A percentile compares a stretch with the other conserved stretches of the same genome.
phyloP scores from a whole-genome alignment of 1,284 basidiomycete species.

The Ceratobasidium theobromae region DNA sequence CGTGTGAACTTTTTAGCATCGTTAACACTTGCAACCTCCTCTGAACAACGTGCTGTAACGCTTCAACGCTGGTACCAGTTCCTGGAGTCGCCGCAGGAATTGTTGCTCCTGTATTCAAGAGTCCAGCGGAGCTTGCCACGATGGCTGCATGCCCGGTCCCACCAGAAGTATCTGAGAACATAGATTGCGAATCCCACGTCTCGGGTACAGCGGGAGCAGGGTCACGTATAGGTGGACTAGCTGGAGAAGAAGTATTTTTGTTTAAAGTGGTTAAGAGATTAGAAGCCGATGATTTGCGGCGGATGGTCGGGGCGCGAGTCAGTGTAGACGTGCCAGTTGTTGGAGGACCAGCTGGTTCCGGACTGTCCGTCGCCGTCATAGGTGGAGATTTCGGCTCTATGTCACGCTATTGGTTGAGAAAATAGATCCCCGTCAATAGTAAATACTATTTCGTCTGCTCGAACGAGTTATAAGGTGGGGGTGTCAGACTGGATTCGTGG shows the following conservation, averaged over 20 bases:
- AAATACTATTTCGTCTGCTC: no score
- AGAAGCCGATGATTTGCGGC: conserved; percentile 80
- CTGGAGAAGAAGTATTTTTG: conserved; percentile 11
- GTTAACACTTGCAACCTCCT: conserved; percentile 82
- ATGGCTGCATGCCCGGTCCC: conserved; percentile 39
- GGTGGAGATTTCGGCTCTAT: no score
- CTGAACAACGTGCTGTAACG: conserved; percentile 59
- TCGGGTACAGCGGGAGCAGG: conserved; percentile 50
- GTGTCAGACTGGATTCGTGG: background rate
- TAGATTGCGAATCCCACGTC: conserved; percentile 70
- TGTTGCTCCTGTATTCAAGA: background rate
- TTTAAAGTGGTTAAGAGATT: conserved; percentile 80
- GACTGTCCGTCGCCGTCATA: conserved; percentile 24
- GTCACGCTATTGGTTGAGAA: no score
- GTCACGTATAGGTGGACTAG: conserved; percentile 35
- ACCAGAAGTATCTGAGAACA: conserved; percentile 53
- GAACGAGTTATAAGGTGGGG: background rate
- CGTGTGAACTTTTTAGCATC: conserved; percentile 78
- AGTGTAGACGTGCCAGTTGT: conserved; percentile 16
- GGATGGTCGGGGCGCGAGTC: conserved; percentile 55
- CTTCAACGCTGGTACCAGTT: conserved; percentile 30
- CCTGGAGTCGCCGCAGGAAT: conserved; percentile 9
- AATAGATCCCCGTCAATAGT: no score
- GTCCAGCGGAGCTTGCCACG: conserved; percentile 2
- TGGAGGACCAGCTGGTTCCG: background rate